Percentiles rank a stretch among this genome's conserved stretches.
Evolutionary conservation across 176 grass and related monocot genomes (phyloP).

Genomic region (Eragrostis nindensis): DNA sequence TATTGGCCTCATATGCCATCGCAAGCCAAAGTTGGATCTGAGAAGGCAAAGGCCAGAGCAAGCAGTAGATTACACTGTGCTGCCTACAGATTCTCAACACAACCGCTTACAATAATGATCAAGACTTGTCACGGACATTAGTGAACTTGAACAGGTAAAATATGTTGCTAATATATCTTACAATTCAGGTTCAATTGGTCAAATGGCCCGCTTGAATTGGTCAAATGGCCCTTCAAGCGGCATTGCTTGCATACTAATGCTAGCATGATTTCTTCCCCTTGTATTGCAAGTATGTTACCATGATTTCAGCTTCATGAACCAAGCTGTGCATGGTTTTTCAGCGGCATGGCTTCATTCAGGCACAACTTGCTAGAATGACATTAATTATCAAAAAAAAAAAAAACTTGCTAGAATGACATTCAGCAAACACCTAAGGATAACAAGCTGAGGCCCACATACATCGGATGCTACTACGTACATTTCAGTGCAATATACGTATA

Average conservation of each 20-base stretch:
- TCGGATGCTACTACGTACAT: not conserved
- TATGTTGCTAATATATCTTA: conserved; percentile 17
- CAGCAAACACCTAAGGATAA: conserved; percentile 12
- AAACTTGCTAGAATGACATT: too few relatives aligned
- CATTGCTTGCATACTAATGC: too few relatives aligned
- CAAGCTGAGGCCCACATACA: not conserved
- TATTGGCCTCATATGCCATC: conserved; percentile 98
- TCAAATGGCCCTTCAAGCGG: too few relatives aligned
- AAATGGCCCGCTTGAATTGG: too few relatives aligned
- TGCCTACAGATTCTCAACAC: not conserved
- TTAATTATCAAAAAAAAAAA: too few relatives aligned
- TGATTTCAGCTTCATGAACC: not conserved
- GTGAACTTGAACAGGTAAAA: not conserved
- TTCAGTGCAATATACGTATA: too few relatives aligned
- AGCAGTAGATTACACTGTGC: not conserved
- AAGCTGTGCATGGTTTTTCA: not conserved
- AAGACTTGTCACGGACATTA: conserved; percentile 14
- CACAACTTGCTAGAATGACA: too few relatives aligned
- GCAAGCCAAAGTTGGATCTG: conserved; percentile 99
- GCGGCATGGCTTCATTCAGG: too few relatives aligned
- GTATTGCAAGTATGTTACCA: too few relatives aligned
- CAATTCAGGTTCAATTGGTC: not conserved
- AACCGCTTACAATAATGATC: conserved; percentile 8
- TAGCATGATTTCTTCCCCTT: too few relatives aligned
- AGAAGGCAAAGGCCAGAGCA: conserved; percentile 11